These are phyloP conservation scores for Geoglossum glabrum DNA, from an alignment of 495 filamentous ascomycete genomes.

Conservation along the genomic window DNA sequence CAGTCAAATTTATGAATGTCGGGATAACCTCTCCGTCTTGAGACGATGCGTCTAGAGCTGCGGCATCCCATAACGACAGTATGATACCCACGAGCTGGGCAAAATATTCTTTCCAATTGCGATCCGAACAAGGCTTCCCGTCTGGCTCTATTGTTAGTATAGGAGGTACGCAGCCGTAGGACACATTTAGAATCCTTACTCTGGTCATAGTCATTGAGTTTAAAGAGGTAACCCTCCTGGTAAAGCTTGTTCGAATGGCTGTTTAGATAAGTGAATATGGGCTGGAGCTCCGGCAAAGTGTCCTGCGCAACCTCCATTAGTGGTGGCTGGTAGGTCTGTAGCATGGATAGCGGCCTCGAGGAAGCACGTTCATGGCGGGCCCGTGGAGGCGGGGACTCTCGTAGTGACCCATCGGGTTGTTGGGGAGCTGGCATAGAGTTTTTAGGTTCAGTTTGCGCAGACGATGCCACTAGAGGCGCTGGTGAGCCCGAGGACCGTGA, in stretches of 20 bases:
- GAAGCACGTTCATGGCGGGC: constrained; percentile 17
- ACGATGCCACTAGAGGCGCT: background rate
- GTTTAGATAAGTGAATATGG: constrained; percentile 85
- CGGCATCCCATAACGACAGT: constrained; percentile 87
- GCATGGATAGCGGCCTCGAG: constrained; percentile 39
- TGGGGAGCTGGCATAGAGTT: background rate
- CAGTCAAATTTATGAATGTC: constrained; percentile 91
- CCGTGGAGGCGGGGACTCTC: constrained; percentile 7
- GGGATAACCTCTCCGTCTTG: constrained; percentile 71
- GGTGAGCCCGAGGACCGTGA: constrained; percentile 6
- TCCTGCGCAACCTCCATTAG: constrained; percentile 66
- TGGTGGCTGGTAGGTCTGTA: constrained; percentile 72
- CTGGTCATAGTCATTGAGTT: constrained; percentile 79
- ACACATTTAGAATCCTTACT: constrained; percentile 32
- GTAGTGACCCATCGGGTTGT: constrained; percentile 7
- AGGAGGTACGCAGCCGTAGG: background rate
- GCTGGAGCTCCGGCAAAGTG: constrained; percentile 78
- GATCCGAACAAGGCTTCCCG: constrained; percentile 65
- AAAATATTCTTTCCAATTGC: constrained; percentile 92
- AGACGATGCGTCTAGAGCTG: constrained; percentile 73
- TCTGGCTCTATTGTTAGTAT: constrained; percentile 27
- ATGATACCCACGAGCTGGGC: constrained; percentile 90
- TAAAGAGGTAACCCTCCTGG: constrained; percentile 93
- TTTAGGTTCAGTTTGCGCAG: background rate
- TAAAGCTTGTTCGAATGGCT: constrained; percentile 93